Evolutionary conservation across 371 early-diverging fungal genomes (phyloP), one percentile per base, ranked within the genome.

Genomic region (Circinella umbellata): DNA sequence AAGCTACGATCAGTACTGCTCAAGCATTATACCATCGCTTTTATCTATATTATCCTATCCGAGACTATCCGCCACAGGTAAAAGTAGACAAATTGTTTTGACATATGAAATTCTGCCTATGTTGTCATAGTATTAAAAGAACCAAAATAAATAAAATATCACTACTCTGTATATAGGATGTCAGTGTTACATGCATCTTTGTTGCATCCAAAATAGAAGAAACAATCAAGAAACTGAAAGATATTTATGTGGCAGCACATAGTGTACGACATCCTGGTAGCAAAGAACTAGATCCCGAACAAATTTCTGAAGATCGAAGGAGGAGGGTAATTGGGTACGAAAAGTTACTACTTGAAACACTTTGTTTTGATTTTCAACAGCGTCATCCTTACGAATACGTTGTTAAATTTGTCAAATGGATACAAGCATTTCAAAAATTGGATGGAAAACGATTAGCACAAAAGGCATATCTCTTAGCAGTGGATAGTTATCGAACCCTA

Each of bases 161-260:
- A 27, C 2, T 47, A 47, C 47, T 15, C 9, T 11, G n/a, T 62
- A 67, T 20, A 65, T 75, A 85, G 88, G 89, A 85, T 72, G 81
- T 86, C 47, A 84, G 78, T 53, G 77, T 89, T 39, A 87, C 92
- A 14, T 91, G 91, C 63, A 69, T 93, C 14, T 91, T 91, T 74
- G 93, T 92, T 1, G 91, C 92, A 4, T 89, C 87, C 36, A 93
- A 93, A 66, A 89, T 92, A 64, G 92, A 93, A 65, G 94, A 93
- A 62, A 92, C 92, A 0, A 83, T 89, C 69, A 93, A 93, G 64
- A 89, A 88, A 63, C 80, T 92, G 42, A 89, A 89, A 72, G 93
- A 93, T 67, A 90, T 93, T 18, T 78, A 89, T 72, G 85, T 89
- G 5, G 90, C 86, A 49, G 88, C 89, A 0, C 88, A 89, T 49